A percentile compares a stretch with the other conserved stretches of the same genome.
These are phyloP conservation scores for Arabis alpina DNA, from an alignment of 345 rosid species.

Conservation along the genomic window DNA sequence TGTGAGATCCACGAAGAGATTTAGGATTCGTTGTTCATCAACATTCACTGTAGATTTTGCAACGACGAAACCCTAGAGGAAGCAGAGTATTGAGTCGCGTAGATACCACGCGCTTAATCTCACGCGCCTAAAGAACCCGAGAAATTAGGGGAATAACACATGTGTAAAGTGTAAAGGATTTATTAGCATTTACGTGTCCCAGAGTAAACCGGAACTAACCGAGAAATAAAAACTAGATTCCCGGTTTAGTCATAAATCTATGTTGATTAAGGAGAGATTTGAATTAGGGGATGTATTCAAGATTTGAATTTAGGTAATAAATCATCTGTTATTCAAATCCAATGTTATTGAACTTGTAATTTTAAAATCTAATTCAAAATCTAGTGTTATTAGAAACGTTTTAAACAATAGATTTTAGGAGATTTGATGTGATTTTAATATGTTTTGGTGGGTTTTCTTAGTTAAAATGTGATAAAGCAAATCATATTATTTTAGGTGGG, in stretches of 20 bases:
- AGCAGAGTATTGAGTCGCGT: constrained; percentile 24
- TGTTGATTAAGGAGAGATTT: no score
- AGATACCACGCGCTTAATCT: constrained; percentile 17
- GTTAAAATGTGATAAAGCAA: no score
- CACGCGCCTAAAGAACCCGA: constrained; percentile 38
- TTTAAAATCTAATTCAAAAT: no score
- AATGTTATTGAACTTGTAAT: no score
- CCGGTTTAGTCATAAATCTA: constrained; percentile 21
- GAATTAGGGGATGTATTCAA: no score
- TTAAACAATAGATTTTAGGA: no score
- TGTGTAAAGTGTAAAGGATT: constrained; percentile 24
- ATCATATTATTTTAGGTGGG: no score
- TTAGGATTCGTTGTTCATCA: constrained; percentile 25
- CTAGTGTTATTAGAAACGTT: no score
- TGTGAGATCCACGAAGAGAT: constrained; percentile 17
- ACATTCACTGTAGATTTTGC: constrained; percentile 27
- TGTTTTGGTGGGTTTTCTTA: no score
- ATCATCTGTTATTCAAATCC: no score
- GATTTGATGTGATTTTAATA: no score
- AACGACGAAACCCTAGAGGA: constrained; percentile 44
- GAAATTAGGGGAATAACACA: constrained; percentile 32
- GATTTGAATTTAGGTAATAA: no score
- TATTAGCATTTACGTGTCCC: constrained; percentile 24
- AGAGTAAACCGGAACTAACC: constrained; percentile 11
- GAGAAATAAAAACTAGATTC: background rate